phyloP scores from a whole-genome alignment of 352 stramenopile genomes.

The Phytopythium vexans region DNA sequence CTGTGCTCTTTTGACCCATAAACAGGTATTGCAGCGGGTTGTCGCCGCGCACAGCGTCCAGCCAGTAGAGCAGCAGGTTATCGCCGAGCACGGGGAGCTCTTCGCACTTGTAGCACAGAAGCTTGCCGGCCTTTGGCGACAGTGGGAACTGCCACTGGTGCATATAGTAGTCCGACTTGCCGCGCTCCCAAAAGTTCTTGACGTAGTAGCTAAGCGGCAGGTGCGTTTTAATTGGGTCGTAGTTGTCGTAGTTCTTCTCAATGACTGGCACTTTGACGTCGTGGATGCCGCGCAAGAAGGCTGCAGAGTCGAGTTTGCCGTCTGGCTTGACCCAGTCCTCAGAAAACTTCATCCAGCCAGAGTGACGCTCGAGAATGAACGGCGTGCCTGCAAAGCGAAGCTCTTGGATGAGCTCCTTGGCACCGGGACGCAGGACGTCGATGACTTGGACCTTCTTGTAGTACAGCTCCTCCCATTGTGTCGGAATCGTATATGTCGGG shows the following conservation, averaged over 20 bases:
- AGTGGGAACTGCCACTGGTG: conserved; percentile 96
- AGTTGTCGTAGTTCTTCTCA: conserved; percentile 76
- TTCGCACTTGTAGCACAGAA: conserved; percentile 83
- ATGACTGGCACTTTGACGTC: conserved; percentile 79
- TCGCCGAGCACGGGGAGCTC: conserved; percentile 88
- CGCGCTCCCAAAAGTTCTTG: conserved; percentile 79
- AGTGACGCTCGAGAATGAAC: conserved; percentile 68
- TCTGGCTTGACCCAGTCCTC: conserved; percentile 61
- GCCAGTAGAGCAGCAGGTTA: conserved; percentile 92
- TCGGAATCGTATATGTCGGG: conserved; percentile 62
- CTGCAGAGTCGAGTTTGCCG: conserved; percentile 47
- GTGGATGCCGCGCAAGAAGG: conserved; percentile 66
- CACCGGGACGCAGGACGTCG: conserved; percentile 48
- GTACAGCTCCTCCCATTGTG: conserved; percentile 70
- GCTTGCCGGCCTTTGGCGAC: conserved; percentile 59
- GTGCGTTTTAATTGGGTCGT: conserved; percentile 75
- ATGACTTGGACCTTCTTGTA: conserved; percentile 62
- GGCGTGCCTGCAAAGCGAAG: conserved; percentile 66
- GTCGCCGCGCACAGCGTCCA: conserved; percentile 83
- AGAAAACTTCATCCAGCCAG: conserved; percentile 62
- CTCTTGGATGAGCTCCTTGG: conserved; percentile 54
- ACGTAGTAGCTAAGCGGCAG: conserved; percentile 70
- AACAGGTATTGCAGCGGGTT: conserved; percentile 95
- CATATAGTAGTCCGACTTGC: conserved; percentile 87
- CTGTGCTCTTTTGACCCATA: conserved; percentile 90